Evolutionary conservation across 2,329 filamentous ascomycete genomes (phyloP), one percentile per base, ranked within the genome.

Genomic region (Cladobotryum protrusum): DNA sequence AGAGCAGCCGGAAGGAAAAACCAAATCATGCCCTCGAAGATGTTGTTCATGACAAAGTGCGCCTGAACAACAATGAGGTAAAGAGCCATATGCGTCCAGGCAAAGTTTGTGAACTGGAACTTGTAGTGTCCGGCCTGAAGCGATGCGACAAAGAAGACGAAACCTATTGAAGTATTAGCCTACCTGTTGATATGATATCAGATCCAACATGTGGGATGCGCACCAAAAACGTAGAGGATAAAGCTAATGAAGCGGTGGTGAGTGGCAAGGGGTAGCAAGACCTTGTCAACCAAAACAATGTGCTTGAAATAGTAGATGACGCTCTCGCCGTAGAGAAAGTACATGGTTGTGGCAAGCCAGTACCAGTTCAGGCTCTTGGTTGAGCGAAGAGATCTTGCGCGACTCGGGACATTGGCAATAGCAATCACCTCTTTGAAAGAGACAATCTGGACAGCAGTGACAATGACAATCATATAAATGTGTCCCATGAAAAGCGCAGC

Each of bases 241-340:
- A 99, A 97, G 75, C 91, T 96, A 68, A 99, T 96, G 76, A 99
- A 99, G 59, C 93, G 82, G 68, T 99, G 93, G 73, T 99, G 93
- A 14, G 92, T 97, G 48, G 93, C 91, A 66, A 99, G 83, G 8
- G 93, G 93, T 51, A 96, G 76, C 54, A 99, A 76, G 42, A 97
- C 87, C 69, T 87, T 89, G 71, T 99, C 93, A 42, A 99, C 91
- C 52, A 99, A 75, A 40, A 99, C 84, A 58, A 99, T 92, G 67
- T 99, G 93, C 78, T 99, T 99, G 74, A 99, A 99, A 73, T 99
- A 99, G 75, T 99, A 99, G 63, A 99, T 96, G 64, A 99, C 92
- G 62, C 89, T 96, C 73, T 99, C 93, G 64, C 93, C 93, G 66
- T 99, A 99, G 45, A 99, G 77, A 61, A 96, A 99, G 76, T 99